These are phyloP conservation scores for Phytophthora sojae DNA, from an alignment of 352 stramenopile genomes.

Conservation along the genomic window DNA sequence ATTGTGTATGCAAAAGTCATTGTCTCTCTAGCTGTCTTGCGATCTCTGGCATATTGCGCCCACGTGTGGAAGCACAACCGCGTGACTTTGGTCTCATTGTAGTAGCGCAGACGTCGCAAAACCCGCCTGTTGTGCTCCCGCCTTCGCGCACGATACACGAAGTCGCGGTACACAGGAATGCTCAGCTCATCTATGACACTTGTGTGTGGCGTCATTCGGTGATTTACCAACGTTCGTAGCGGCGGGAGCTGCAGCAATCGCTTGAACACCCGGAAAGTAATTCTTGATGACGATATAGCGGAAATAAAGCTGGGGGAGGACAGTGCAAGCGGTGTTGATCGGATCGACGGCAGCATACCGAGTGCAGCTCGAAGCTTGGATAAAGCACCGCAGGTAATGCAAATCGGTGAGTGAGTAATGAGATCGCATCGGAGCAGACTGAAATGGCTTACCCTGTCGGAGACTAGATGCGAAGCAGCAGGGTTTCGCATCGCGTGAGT, in stretches of 20 bases:
- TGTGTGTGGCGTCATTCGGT: slow-evolving; percentile 49
- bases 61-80: slow-evolving; percentile 54
- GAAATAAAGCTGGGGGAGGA: slow-evolving; percentile 30
- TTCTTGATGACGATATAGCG: slow-evolving; percentile 40
- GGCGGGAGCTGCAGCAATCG: slow-evolving; percentile 51
- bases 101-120: slow-evolving; percentile 61
- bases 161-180: slow-evolving; percentile 57
- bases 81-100: slow-evolving; percentile 49
- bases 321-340: slow-evolving; percentile 17
- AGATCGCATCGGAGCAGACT: background rate
- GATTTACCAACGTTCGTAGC: slow-evolving; percentile 51
- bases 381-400: background rate
- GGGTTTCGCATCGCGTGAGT: slow-evolving; percentile 64
- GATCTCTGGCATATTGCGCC: slow-evolving; percentile 40
- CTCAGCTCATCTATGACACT: slow-evolving; percentile 65
- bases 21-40: slow-evolving; percentile 43
- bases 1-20: slow-evolving; percentile 41
- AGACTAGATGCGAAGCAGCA: slow-evolving; percentile 54
- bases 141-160: slow-evolving; percentile 55
- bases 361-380: slow-evolving; percentile 58
- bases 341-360: slow-evolving; percentile 43
- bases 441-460: slow-evolving; percentile 46
- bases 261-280: slow-evolving; percentile 57
- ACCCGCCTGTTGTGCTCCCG: slow-evolving; percentile 57
- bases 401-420: background rate